Conservation (phyloP, 495 filamentous ascomycete species). For the Neurospora hispaniola region DNA sequence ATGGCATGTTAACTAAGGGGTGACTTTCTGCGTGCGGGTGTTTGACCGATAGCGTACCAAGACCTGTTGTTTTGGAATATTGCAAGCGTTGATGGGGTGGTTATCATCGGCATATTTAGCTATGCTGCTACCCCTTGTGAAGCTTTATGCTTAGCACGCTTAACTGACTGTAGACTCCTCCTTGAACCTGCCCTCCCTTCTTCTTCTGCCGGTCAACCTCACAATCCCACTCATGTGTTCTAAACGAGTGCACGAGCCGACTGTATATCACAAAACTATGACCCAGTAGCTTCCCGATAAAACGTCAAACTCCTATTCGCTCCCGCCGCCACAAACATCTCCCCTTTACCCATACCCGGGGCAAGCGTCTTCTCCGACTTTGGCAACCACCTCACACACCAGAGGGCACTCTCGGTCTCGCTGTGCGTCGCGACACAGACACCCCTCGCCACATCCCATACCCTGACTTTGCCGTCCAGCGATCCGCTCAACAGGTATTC, state of each 20-base stretch:
- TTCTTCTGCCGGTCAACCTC: too few species aligned
- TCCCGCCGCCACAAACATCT: slow-evolving; percentile 80
- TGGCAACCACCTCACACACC: slow-evolving; percentile 82
- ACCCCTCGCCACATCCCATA: slow-evolving; percentile 79
- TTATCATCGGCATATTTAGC: too few species aligned
- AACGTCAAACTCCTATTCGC: slow-evolving; percentile 72
- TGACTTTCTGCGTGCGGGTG: background rate
- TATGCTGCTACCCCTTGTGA: too few species aligned
- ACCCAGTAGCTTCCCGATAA: slow-evolving; percentile 83
- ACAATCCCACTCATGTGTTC: too few species aligned
- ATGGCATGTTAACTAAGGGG: too few species aligned
- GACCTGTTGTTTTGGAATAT: background rate
- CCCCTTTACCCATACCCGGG: slow-evolving; percentile 49
- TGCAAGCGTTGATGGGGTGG: too few species aligned
- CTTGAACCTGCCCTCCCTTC: too few species aligned
- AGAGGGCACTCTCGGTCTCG: slow-evolving; percentile 77
- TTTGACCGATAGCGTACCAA: background rate
- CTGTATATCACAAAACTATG: too few species aligned
- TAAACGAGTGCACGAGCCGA: too few species aligned
- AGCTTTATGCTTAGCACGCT: too few species aligned
- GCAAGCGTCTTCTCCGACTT: slow-evolving; percentile 39
- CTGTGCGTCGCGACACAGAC: slow-evolving; percentile 87
- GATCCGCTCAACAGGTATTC: slow-evolving; percentile 84
- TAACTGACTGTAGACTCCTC: too few species aligned
- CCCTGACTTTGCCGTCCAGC: slow-evolving; percentile 86